Conservation (phyloP, 148 eudicot genomes). For the Arctostaphylos glauca region DNA sequence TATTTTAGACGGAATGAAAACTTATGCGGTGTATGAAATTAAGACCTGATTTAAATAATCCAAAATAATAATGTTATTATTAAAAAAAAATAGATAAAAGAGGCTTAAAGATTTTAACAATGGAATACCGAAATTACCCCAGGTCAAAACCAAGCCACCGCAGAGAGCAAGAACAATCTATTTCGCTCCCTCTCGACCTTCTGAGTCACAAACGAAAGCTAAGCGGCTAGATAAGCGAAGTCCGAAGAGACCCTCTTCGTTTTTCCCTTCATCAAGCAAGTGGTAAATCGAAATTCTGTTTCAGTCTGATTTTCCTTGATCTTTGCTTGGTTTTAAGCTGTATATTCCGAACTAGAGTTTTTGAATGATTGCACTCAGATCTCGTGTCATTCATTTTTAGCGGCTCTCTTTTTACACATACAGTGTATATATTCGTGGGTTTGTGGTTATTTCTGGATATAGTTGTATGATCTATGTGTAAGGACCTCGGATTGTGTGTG, state of each 20-base stretch:
- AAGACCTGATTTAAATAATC: too few species aligned
- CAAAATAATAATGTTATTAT: too few species aligned
- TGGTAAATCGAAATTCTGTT: not conserved
- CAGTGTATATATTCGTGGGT: not conserved
- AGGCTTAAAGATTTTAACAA: not conserved
- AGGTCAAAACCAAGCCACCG: not conserved
- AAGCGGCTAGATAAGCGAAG: not conserved
- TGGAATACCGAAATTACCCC: conserved; percentile 3
- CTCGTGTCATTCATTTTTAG: not conserved
- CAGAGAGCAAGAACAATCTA: not conserved
- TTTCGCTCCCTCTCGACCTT: not conserved
- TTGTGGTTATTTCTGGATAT: not conserved
- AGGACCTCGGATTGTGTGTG: not conserved
- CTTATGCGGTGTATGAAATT: too few species aligned
- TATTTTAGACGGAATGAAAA: too few species aligned
- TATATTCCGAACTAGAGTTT: not conserved
- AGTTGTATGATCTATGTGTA: not conserved
- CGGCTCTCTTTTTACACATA: not conserved
- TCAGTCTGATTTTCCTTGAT: not conserved
- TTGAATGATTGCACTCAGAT: not conserved
- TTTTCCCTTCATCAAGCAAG: not conserved
- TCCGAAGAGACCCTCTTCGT: not conserved
- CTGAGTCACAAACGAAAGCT: not conserved
- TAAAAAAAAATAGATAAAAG: too few species aligned
- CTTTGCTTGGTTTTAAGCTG: not conserved